Evolutionary conservation across 1,284 basidiomycete genomes (phyloP), one percentile per base, ranked within the genome.

Genomic region (Thelephora terrestris): DNA sequence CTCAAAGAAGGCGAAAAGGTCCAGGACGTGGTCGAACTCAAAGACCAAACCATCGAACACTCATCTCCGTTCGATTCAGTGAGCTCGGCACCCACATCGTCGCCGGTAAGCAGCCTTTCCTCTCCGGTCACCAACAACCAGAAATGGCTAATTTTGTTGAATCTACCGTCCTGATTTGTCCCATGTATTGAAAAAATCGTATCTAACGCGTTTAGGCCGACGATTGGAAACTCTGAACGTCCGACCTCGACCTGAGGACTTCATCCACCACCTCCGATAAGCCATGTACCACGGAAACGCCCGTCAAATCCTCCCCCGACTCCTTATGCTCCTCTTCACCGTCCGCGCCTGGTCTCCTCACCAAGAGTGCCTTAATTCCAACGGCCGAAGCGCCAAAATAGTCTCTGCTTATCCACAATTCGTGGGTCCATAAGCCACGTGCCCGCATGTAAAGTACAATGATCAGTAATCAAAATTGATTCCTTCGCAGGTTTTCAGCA

Each of bases 1-100:
- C 68, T 91, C 49, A 92, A 90, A 61, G 69, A 90, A 44, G 90
- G 84, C 17, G 80, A 86, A 50, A 81, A 76, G 55, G 69, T 83
- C 1, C 77, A 86, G 61, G 82, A 87, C 54, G 66, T 87, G 20
- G 76, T 80, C 27, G 55, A 62, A 35, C 58, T n/a, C n/a, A 57
- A 57, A 35, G 63, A 69, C 49, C 61, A 64, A 52, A 73, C 71
- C 2, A 53, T 58, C 27, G 32, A 35, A 2, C 16, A 27, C n/a
- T 27, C 35, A 3, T 42, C 29, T 6, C 3, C 12, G 14, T 32
- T 32, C 14, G 12, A 32, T 32, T 32, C 29, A 12, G 29, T 14
- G 29, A 32, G 7, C 9, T 32, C 29, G 29, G 9, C 29, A 32
- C 9, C 29, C 29, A 32, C 29, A 14, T 10, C 29, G 9, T 32